Evolutionary conservation across 2,329 filamentous ascomycete genomes (phyloP), one percentile per base, ranked within the genome.

Genomic region (Rhynchosporium graminicola): DNA sequence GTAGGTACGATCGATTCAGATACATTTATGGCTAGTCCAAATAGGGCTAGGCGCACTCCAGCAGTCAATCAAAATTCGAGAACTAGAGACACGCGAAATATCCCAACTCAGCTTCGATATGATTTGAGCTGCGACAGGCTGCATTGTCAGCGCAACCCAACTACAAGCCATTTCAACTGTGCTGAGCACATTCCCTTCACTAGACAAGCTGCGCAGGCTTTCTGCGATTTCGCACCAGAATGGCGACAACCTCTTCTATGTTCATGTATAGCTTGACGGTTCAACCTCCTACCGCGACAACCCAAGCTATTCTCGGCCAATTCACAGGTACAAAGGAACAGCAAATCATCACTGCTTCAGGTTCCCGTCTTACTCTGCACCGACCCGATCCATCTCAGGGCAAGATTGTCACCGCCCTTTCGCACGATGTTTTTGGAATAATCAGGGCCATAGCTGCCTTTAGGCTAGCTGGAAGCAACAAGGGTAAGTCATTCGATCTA

Each of bases 241-340:
- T 98, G 95, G 94, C 95, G 81, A 96, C 93, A 76, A 97, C 94
- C 65, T 97, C 93, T 69, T 94, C 94, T 77, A 96, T 97, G 92
- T 97, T 97, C 77, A 88, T 99, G 80, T 99, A 99, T 81, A 95
- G 92, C 73, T 83, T 99, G 80, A 98, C 95, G 70, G 88, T 99
- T 74, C 92, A 97, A 79, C 89, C 91, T 71, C 91, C 95, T 40
- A 93, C 92, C 69, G 90, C 92, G 64, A 87, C 97, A 73, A 92
- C 89, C 57, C 90, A 96, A 78, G 93, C 95, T 67, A 89, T 97
- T 68, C 84, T 97, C 64, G 96, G 95, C 71, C 94, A 98, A 79
- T 98, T 98, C 78, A 88, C 92, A 64, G 93, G 94, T 69, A 97
- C 92, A 68, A 96, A 94, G 80, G 94, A 97, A 79, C 95, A 99